Percentiles rank a stretch among this genome's conserved stretches.
Evolutionary conservation across 2,329 filamentous ascomycete species (phyloP).

Genomic region (Talaromyces sp.): DNA sequence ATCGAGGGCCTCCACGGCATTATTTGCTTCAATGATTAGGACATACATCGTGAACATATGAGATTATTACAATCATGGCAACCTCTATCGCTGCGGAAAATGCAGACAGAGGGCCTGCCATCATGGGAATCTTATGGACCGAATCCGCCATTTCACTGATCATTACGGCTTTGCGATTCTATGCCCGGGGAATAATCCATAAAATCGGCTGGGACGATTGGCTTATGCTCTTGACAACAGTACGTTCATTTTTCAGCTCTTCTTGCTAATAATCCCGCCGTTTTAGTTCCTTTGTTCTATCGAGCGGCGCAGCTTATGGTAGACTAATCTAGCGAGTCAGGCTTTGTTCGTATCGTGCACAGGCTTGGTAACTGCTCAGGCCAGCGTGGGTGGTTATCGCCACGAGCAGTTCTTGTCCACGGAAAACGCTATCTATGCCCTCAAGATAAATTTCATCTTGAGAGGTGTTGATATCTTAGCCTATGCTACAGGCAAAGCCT

Average conservation of each 20-base stretch:
- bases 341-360: background rate
- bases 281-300: background rate
- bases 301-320: background rate
- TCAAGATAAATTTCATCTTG: constrained; percentile 10
- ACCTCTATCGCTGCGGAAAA: background rate
- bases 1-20: background rate
- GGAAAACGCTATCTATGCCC: background rate
- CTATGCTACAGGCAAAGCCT: constrained; percentile 7
- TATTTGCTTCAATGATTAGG: background rate
- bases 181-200: background rate
- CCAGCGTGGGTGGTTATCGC: constrained; percentile 8
- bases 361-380: background rate
- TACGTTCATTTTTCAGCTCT: background rate
- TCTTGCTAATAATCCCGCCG: background rate
- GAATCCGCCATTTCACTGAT: constrained; percentile 9
- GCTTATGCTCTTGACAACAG: constrained; percentile 11
- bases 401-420: background rate
- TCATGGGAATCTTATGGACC: constrained; percentile 11
- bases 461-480: constrained; percentile 5
- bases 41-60: background rate
- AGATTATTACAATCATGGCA: background rate
- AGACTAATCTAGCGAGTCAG: constrained; percentile 5
- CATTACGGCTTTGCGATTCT: constrained; percentile 5
- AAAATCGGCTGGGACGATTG: constrained; percentile 9
- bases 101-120: background rate